These are phyloP conservation scores for Penicillium decumbens DNA, from an alignment of 2,329 filamentous ascomycete species.

Conservation along the genomic window DNA sequence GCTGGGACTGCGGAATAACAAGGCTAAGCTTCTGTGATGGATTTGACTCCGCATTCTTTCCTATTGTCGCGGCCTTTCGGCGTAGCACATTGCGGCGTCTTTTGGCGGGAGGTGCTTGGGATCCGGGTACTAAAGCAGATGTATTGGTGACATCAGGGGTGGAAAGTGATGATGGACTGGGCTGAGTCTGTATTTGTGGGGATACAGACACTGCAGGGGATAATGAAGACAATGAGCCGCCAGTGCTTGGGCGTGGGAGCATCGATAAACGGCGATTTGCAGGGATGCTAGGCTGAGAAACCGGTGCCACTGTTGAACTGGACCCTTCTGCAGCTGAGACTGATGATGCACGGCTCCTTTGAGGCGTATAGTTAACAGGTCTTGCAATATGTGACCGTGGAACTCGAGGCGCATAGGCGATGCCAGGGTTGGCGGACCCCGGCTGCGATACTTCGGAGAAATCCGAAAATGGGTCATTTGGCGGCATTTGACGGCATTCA, in stretches of 20 bases:
- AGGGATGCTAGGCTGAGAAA: slow-evolving; percentile 21
- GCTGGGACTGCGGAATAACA: slow-evolving; percentile 26
- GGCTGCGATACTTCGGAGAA: slow-evolving; percentile 24
- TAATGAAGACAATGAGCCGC: slow-evolving; percentile 14
- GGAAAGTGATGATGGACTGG: slow-evolving; percentile 12
- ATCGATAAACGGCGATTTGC: slow-evolving; percentile 25
- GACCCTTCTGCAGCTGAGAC: slow-evolving; percentile 28
- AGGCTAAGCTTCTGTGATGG: slow-evolving; percentile 30
- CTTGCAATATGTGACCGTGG: slow-evolving; percentile 29
- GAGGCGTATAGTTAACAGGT: slow-evolving; percentile 19
- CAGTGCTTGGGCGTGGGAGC: slow-evolving; percentile 28
- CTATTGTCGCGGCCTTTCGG: slow-evolving; percentile 41
- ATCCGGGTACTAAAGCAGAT: slow-evolving; percentile 10
- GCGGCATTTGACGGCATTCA: slow-evolving; percentile 30
- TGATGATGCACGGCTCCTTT: slow-evolving; percentile 26
- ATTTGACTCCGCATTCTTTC: slow-evolving; percentile 28
- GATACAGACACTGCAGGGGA: slow-evolving; percentile 16
- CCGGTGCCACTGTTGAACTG: slow-evolving; percentile 16
- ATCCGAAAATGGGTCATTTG: slow-evolving; percentile 24
- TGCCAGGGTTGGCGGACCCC: slow-evolving; percentile 17
- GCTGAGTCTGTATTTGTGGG: slow-evolving; percentile 8
- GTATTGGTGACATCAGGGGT: slow-evolving; percentile 14
- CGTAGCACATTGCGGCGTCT: slow-evolving; percentile 40
- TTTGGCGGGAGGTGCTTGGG: slow-evolving; percentile 19
- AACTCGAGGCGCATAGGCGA: slow-evolving; percentile 16